Base-by-base conservation (phyloP, 768 basidiomycete species). In the Lactarius trivialis region DNA sequence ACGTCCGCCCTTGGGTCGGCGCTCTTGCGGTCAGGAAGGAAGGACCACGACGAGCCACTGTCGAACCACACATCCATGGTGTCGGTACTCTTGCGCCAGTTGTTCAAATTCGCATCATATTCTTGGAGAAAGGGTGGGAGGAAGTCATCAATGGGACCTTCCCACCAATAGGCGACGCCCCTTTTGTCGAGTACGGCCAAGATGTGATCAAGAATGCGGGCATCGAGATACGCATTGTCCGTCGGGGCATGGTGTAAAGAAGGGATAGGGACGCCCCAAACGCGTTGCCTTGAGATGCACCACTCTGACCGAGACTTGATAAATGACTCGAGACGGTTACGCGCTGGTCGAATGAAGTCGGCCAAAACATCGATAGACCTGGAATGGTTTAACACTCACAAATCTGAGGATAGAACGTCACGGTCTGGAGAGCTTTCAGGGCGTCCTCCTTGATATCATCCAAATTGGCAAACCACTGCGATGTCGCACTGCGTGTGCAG, bases 31-130 rank as follows among this genome's bases (percentile, higher is more conserved):
- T 75, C 75, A 7, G 69, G 66, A 19, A 96, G 75, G 78, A 91
- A 81, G 2, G 91, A 86, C 96, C 96, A 99, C 4, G 94, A 91
- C 2, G 90, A 86, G 4, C 96, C 96, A 68, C 92, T 95, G 74
- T 99, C 96, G 68, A 98, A 98, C 96, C 96, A 99, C 17, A 99
- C 96, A 72, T 99, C 96, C 86, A 98, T 93, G 2, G 96, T 99
- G 71, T 99, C 96, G 2, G 83, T 86, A 9, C 94, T 89, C 71
- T 93, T 94, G 52, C 76, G 74, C 84, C 88, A 94, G 39, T 60
- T 60, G 26, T 32, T 51, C 49, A 12, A 28, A 55, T 55, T 32
- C 3, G 30, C 53, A 14, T 64, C 66, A 1, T 73, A 73, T 58
- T 78, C 74, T 1, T 76, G 77, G 21, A 89, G 78, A 53, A 79